phyloP scores from a whole-genome alignment of 2,329 filamentous ascomycete genomes.

The Aureobasidium sp. region DNA sequence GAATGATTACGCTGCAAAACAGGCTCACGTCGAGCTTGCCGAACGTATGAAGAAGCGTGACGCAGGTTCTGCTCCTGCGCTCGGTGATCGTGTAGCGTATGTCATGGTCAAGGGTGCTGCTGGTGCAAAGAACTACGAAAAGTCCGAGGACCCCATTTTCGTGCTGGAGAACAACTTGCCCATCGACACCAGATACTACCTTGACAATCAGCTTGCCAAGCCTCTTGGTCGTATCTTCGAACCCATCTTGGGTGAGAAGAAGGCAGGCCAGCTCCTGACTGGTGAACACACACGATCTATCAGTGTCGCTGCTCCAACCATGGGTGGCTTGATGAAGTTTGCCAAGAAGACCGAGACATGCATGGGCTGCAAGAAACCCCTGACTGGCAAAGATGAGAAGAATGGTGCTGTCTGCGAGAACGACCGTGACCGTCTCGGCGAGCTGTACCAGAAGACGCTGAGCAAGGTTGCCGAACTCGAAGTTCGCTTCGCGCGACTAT shows the following conservation, averaged over 20 bases:
- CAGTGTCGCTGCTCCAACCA: conserved; percentile 79
- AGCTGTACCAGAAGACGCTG: conserved; percentile 88
- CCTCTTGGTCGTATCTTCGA: conserved; percentile 94
- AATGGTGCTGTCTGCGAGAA: conserved; percentile 82
- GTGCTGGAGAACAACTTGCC: conserved; percentile 96
- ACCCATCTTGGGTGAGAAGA: conserved; percentile 90
- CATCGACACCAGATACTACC: conserved; percentile 96
- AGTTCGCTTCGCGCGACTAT: conserved; percentile 82
- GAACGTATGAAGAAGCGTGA: conserved; percentile 97
- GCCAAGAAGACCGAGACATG: conserved; percentile 96
- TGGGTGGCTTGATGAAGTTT: conserved; percentile 97
- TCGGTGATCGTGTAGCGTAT: conserved; percentile 95
- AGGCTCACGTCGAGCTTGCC: conserved; percentile 92
- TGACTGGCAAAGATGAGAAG: conserved; percentile 70
- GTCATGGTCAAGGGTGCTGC: conserved; percentile 91
- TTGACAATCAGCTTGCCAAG: conserved; percentile 96
- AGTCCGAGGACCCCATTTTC: conserved; percentile 93
- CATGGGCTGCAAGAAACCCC: conserved; percentile 97
- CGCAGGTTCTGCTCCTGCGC: conserved; percentile 80
- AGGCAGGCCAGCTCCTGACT: conserved; percentile 75
- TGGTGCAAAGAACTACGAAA: conserved; percentile 91
- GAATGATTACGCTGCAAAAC: conserved; percentile 79
- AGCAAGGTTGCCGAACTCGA: conserved; percentile 86
- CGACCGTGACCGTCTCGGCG: conserved; percentile 76
- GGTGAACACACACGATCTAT: conserved; percentile 95